Base-by-base conservation (phyloP, 176 grass and related monocot genomes). In the Paspalum notatum region DNA sequence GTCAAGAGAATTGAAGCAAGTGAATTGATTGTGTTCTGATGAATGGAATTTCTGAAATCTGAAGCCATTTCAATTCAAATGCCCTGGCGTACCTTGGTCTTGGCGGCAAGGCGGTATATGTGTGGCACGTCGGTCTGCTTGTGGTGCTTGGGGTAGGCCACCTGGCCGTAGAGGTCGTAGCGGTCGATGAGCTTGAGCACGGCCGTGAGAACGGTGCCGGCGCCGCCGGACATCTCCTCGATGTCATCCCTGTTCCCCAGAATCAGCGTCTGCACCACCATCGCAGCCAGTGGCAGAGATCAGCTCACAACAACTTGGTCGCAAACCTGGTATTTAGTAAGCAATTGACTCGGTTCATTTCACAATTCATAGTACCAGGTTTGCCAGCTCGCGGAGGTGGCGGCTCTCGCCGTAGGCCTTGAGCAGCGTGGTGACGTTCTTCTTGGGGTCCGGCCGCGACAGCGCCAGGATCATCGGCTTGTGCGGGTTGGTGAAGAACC, bases 401-500 rank as follows among this genome's bases (percentile, higher is more conserved):
- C 81, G 84, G 80, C 90, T 91, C 79, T 98, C 95, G 5, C 95
- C 95, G 73, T 91, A 98, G 6, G 95, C 95, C 78, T 98, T 98
- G 76, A 98, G 89, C 52, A 98, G 95, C 43, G 92, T 95, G 80
- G 87, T 93, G 51, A 98, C 78, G 52, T 98, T 98, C 88, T 98
- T 98, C 92, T 98, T 98, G 0, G 95, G 95, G 78, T 98, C 95
- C 21, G 95, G 95, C 26, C 92, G 78, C 4, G 95, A 94, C 44
- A 98, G 84, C 12, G 95, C 95, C 14, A 98, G 86, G 84, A 98
- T 98, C 92, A 95, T 98, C 20, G 95, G 95, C 78, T 98, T 98
- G 71, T 98, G 95, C 22, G 88, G 95, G 37, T 98, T 98, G 1
- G 88, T 89, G 71, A 98, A 98, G 75, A 98, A 98, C 61, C 95